phyloP scores from a whole-genome alignment of 148 eudicot species.

The Suaeda aralocaspica region DNA sequence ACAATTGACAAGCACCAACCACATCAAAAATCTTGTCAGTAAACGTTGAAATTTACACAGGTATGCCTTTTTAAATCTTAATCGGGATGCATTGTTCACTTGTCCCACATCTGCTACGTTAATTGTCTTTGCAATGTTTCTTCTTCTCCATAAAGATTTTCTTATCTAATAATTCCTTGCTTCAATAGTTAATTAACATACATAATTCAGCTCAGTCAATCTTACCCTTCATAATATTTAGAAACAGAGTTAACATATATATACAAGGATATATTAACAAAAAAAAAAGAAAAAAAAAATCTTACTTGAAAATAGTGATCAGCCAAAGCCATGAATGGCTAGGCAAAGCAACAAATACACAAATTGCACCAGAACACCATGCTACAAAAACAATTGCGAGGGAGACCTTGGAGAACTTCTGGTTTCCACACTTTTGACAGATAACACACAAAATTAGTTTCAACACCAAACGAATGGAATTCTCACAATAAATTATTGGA shows the following conservation, averaged over 20 bases:
- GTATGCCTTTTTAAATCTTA: background rate
- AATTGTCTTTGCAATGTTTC: background rate
- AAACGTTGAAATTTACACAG: too few species aligned
- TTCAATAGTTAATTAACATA: too few species aligned
- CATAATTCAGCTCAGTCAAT: background rate
- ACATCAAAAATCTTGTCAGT: too few species aligned
- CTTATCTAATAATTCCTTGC: background rate
- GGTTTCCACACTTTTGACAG: constrained; percentile 53
- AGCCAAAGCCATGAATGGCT: constrained; percentile 76
- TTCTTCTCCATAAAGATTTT: background rate
- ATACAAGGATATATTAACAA: background rate
- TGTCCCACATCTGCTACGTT: background rate
- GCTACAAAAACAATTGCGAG: constrained; percentile 46
- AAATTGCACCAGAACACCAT: constrained; percentile 56
- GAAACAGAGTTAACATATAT: background rate
- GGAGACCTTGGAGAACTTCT: constrained; percentile 56
- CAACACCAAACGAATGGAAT: background rate
- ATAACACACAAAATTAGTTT: constrained; percentile 3
- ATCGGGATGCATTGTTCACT: background rate
- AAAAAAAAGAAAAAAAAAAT: background rate
- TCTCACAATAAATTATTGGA: background rate
- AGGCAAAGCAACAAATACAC: constrained; percentile 62
- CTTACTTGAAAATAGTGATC: constrained; percentile 63
- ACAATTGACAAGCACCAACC: too few species aligned
- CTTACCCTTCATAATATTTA: background rate